These are phyloP conservation scores for Penicillium macrosclerotiorum DNA, from an alignment of 495 filamentous ascomycete genomes.

Conservation along the genomic window DNA sequence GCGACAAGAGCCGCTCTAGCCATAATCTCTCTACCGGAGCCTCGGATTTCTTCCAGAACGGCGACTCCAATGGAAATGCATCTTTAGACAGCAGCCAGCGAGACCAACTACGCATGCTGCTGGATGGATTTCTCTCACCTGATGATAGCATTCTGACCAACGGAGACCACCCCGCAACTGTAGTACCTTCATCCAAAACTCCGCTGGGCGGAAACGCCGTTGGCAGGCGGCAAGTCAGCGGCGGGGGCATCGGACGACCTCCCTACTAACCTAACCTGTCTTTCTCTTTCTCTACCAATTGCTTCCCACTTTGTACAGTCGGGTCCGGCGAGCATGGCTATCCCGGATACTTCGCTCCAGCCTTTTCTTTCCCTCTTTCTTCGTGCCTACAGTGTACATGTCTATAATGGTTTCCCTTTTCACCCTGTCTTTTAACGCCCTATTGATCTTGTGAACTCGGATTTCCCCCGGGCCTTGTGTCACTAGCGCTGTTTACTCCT, in stretches of 20 bases:
- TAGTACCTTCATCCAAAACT: conserved; percentile 10
- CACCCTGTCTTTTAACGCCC: neutral
- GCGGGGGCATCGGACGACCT: conserved; percentile 39
- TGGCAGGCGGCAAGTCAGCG: conserved; percentile 28
- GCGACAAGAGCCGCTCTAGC: conserved; percentile 40
- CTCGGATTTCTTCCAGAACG: conserved; percentile 7
- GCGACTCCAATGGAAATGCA: conserved; percentile 11
- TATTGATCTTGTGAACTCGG: neutral
- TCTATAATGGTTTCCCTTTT: conserved; percentile 12
- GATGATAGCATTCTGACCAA: conserved; percentile 13
- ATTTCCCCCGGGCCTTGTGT: neutral
- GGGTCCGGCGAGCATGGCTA: conserved; percentile 3
- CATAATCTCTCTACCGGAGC: conserved; percentile 30
- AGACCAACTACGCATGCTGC: conserved; percentile 36
- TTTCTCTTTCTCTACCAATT: conserved; percentile 2
- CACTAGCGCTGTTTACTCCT: neutral
- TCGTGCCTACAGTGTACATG: conserved; percentile 17
- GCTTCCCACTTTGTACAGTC: conserved; percentile 23
- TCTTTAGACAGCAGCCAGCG: conserved; percentile 20
- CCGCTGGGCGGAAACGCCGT: conserved; percentile 13
- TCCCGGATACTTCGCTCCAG: conserved; percentile 4
- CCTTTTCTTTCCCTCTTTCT: conserved; percentile 1
- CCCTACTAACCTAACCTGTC: conserved; percentile 33
- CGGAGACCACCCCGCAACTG: conserved; percentile 15
- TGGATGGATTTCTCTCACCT: conserved; percentile 39